Conservation (phyloP, 257 asterid species). For the Eustoma russellianum region DNA sequence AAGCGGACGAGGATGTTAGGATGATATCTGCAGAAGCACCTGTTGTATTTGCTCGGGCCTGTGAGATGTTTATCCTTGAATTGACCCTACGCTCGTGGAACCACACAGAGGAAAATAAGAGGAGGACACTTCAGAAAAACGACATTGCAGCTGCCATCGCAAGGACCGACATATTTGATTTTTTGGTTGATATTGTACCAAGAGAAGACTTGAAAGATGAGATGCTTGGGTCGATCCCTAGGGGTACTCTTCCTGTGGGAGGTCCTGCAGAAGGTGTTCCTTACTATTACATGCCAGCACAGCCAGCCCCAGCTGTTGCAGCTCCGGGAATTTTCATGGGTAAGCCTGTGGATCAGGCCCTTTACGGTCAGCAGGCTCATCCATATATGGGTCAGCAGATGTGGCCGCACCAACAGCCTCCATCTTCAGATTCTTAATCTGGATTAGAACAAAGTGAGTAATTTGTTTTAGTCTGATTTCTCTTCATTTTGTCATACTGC, state of each 20-base stretch:
- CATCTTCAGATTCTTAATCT: slow-evolving; percentile 67
- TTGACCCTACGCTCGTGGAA: slow-evolving; percentile 86
- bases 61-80: slow-evolving; percentile 98
- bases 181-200: slow-evolving; percentile 93
- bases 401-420: slow-evolving; percentile 87
- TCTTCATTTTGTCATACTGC: background rate
- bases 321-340: slow-evolving; percentile 74
- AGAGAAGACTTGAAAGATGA: slow-evolving; percentile 94
- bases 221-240: slow-evolving; percentile 84
- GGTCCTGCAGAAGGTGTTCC: slow-evolving; percentile 78
- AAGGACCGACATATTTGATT: slow-evolving; percentile 90
- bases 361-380: slow-evolving; percentile 70
- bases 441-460: slow-evolving; percentile 13
- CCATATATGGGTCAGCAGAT: slow-evolving; percentile 79
- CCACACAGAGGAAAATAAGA: slow-evolving; percentile 93
- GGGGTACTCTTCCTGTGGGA: slow-evolving; percentile 82
- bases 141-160: slow-evolving; percentile 97
- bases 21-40: slow-evolving; percentile 99
- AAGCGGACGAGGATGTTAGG: slow-evolving; percentile 88
- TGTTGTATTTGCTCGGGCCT: slow-evolving; percentile 85
- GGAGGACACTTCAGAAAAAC: slow-evolving; percentile 92
- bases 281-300: slow-evolving; percentile 76
- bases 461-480: background rate
- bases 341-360: slow-evolving; percentile 72
- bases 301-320: slow-evolving; percentile 48